Conservation (phyloP, 495 filamentous ascomycete genomes). For the Pyrenopolyporus hunteri region DNA sequence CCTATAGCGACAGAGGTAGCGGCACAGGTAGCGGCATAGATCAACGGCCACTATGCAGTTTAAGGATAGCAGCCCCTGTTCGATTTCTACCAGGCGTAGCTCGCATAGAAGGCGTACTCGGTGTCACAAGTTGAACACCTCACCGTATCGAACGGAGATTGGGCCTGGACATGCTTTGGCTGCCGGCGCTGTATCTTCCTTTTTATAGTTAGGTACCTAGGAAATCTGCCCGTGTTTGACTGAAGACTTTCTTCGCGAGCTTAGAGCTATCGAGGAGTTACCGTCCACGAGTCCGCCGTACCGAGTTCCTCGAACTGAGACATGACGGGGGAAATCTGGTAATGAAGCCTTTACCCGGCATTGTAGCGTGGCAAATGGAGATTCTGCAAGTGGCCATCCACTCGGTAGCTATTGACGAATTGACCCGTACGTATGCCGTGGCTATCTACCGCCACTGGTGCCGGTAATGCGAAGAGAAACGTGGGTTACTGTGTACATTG, state of each 20-base stretch:
- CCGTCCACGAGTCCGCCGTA: no score
- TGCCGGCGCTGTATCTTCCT: no score
- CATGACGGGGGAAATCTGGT: constrained; percentile 26
- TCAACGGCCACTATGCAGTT: background rate
- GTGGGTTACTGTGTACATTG: constrained; percentile 10
- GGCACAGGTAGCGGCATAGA: constrained; percentile 11
- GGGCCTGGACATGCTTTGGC: background rate
- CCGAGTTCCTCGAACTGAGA: constrained; percentile 1
- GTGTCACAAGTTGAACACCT: background rate
- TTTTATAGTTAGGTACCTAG: no score
- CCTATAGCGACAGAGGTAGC: no score
- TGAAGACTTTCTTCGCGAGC: background rate
- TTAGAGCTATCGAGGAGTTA: no score
- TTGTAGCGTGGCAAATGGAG: constrained; percentile 37
- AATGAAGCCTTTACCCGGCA: constrained; percentile 43
- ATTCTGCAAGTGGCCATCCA: constrained; percentile 33
- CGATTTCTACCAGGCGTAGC: background rate
- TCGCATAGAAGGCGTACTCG: background rate
- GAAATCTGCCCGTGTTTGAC: no score
- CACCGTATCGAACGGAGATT: background rate
- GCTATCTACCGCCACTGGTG: constrained; percentile 41
- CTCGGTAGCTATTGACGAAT: constrained; percentile 34
- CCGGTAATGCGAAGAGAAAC: constrained; percentile 30
- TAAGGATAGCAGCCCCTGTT: background rate
- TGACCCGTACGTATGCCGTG: constrained; percentile 29